Base-by-base conservation (phyloP, 371 early-diverging fungal genomes). In the Rhizopus arrhizus region DNA sequence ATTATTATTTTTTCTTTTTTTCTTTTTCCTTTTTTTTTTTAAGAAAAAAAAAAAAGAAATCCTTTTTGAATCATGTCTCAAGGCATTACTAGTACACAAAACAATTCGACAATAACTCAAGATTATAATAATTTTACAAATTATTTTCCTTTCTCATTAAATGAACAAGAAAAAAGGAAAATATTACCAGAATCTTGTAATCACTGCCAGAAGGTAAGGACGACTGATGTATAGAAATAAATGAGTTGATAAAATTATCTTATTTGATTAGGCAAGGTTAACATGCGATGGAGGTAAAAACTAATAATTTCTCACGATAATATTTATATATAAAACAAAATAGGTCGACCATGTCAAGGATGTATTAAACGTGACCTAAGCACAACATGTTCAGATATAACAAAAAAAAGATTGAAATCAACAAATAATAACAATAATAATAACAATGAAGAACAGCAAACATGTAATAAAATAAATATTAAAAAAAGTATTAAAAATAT, bases 311-410 rank as follows among this genome's bases (percentile, higher is more conserved):
- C 58, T 67, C 49, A 43, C 56, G 47, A 49, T 57, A 33, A 38
- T 32, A 42, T 41, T 48, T 53, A 36, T 52, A 49, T 56, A 57
- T 66, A 3, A 32, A 42, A 49, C 36, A n/a, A 13, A 32, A 54
- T 65, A 87, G 88, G 78, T 13, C 86, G 95, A 48, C 96, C 96
- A 32, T 95, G 96, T 70, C 82, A 81, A 51, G 86, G 93, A 4
- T 95, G 95, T 69, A 80, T 90, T 29, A 92, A 91, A 71, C 79
- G 90, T 33, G 90, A 89, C 40, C 67, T 92, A 34, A 85, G 79
- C 10, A 81, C 65, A 11, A 84, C 90, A 9, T 95, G 95, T 65
- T 77, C 80, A 2, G 94, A 94, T 65, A 92, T 90, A 12, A 66
- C 75, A 42, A 82, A 92, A 46, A 94, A 92, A 69, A 88, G 84